Percentiles rank a stretch among this genome's conserved stretches.
phyloP scores from a whole-genome alignment of 768 basidiomycete species.

The Hypholoma sublateritium region DNA sequence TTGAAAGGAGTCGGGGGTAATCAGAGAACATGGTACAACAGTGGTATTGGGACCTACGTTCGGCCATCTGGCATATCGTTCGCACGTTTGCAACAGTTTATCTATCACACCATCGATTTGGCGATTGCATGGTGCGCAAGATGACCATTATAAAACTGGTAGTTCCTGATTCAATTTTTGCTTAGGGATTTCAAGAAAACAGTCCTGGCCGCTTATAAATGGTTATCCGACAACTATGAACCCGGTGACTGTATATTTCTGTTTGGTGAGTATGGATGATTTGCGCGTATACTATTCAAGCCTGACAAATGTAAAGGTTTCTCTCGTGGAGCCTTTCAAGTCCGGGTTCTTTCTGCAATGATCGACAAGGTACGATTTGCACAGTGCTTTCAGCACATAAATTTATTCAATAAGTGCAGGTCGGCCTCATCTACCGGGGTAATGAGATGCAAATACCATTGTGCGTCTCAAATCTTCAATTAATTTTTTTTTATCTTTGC shows the following conservation, averaged over 20 bases:
- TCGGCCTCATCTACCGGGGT: constrained; percentile 40
- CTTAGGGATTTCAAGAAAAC: constrained; percentile 33
- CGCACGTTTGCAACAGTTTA: constrained; percentile 13
- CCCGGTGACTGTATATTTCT: constrained; percentile 39
- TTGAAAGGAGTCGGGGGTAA: constrained; percentile 12
- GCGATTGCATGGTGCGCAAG: constrained; percentile 12
- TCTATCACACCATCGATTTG: constrained; percentile 9
- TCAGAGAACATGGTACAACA: constrained; percentile 30
- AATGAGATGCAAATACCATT: constrained; percentile 32
- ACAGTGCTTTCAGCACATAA: too few species aligned
- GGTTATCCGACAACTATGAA: constrained; percentile 41
- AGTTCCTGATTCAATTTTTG: not conserved
- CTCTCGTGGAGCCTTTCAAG: constrained; percentile 49
- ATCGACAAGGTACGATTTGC: constrained; percentile 32
- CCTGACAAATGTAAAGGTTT: constrained; percentile 30
- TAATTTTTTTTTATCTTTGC: not conserved
- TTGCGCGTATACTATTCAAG: not conserved
- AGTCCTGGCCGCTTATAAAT: constrained; percentile 37
- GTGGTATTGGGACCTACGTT: constrained; percentile 30
- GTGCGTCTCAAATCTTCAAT: not conserved
- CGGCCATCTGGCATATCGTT: constrained; percentile 13
- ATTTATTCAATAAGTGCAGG: constrained; percentile 20
- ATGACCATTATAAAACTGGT: too few species aligned
- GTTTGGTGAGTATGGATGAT: constrained; percentile 28
- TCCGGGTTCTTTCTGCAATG: constrained; percentile 22